Conservation (phyloP, 495 filamentous ascomycete genomes). For the Aspergillus indologenus region DNA sequence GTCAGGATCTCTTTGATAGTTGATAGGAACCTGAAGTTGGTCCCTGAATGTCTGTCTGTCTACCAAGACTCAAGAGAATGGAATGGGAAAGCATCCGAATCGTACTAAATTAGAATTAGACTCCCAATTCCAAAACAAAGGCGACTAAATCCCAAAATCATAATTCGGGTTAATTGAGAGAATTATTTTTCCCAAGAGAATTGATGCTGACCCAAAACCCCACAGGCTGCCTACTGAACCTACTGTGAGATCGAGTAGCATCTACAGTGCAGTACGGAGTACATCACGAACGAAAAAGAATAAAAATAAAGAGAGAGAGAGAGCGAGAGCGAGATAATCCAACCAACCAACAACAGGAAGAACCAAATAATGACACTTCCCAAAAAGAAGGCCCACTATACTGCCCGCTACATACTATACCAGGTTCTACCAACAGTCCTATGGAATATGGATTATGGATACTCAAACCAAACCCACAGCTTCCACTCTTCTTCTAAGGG, state of each 20-base stretch:
- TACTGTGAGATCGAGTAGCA: no score
- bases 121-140: neutral
- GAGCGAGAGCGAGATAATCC: neutral
- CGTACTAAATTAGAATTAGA: neutral
- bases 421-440: no score
- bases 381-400: neutral
- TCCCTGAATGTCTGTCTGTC: neutral
- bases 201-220: neutral
- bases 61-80: slow-evolving; percentile 1
- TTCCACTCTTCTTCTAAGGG: neutral
- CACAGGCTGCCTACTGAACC: no score
- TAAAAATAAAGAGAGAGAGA: neutral
- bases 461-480: neutral
- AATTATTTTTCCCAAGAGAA: no score
- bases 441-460: no score
- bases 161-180: no score
- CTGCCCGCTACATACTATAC: no score
- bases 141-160: neutral
- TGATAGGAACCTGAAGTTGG: slow-evolving; percentile 11
- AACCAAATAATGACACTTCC: slow-evolving; percentile 2
- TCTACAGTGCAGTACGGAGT: no score
- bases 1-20: slow-evolving; percentile 4
- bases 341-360: slow-evolving; percentile 6
- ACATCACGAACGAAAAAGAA: no score
- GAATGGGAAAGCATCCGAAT: neutral